Base-by-base conservation (phyloP, 257 asterid genomes). In the Petunia axillaris region DNA sequence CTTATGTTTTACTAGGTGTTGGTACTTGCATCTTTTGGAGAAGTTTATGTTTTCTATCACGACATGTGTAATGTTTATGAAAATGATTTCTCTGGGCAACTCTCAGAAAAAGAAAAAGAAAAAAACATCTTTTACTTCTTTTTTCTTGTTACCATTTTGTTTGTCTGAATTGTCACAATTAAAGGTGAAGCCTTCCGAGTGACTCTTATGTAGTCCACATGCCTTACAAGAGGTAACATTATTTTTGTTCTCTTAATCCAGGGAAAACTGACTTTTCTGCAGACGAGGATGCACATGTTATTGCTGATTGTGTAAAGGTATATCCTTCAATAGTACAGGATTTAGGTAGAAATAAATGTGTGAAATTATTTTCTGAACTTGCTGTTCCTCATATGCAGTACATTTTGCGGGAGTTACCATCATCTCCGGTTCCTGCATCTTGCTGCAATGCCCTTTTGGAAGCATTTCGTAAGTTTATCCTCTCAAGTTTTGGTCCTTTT, bases 381-480 rank as follows among this genome's bases (percentile, higher is more conserved):
- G 37, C 48, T 50, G 57, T 80, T 41, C 82, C 41, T 79, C 54
- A 78, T 80, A 36, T 80, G 82, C 91, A 96, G 99, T 94, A 90
- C 83, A 91, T 96, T 85, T 93, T 96, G 74, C 94, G 99, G 73
- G 99, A 96, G 91, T 84, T 96, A 81, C 97, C 99, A 86, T 96
- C 99, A 62, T 90, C 98, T 74, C 99, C 99, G 66, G 97, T 96
- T 86, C 99, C 99, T 54, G 99, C 98, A 82, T 94, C 99, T 88
- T 96, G 99, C 89, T 96, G 99, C 95, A 96, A 94, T 85, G 99
- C 99, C 71, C 97, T 96, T 74, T 88, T 96, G 78, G 99, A 96
- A 85, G 92, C 98, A 85, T 91, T 85, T 79, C 89, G 98, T 96
- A 88, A 93, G 98, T 87, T 76, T 81, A 44, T 62, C 62, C 41